phyloP scores from a whole-genome alignment of 148 eudicot species.

The Camellia japonica region DNA sequence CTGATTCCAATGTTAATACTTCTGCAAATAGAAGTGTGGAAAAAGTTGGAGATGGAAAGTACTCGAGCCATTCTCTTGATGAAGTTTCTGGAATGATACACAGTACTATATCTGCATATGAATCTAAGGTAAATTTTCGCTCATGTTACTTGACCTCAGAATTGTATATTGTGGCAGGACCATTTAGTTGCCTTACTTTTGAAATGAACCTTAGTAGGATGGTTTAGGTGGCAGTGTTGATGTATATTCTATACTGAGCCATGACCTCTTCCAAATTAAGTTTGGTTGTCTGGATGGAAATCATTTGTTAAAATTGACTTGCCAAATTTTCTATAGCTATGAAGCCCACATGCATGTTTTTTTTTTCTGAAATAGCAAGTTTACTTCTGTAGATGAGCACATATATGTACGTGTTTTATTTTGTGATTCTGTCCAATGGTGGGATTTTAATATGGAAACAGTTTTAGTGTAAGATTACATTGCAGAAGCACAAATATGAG shows the following conservation, averaged over 20 bases:
- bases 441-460: background rate
- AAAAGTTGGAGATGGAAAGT: slow-evolving; percentile 57
- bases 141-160: background rate
- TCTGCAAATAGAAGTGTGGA: slow-evolving; percentile 54
- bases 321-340: background rate
- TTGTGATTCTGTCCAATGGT: background rate
- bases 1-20: slow-evolving; percentile 54
- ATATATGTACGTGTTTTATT: background rate
- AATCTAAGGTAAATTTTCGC: slow-evolving; percentile 55
- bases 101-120: slow-evolving; percentile 75
- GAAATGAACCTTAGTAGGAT: background rate
- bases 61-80: slow-evolving; percentile 75
- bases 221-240: slow-evolving; percentile 2
- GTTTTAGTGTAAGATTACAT: background rate
- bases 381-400: background rate
- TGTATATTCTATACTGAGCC: background rate
- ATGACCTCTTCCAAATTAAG: background rate
- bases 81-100: slow-evolving; percentile 92
- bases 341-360: background rate
- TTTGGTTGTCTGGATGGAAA: background rate
- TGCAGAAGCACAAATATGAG: background rate
- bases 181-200: background rate
- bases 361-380: background rate
- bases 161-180: background rate
- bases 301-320: background rate